These are phyloP conservation scores for Myrmaecium sp. DNA, from an alignment of 2,329 filamentous ascomycete species.

Conservation along the genomic window DNA sequence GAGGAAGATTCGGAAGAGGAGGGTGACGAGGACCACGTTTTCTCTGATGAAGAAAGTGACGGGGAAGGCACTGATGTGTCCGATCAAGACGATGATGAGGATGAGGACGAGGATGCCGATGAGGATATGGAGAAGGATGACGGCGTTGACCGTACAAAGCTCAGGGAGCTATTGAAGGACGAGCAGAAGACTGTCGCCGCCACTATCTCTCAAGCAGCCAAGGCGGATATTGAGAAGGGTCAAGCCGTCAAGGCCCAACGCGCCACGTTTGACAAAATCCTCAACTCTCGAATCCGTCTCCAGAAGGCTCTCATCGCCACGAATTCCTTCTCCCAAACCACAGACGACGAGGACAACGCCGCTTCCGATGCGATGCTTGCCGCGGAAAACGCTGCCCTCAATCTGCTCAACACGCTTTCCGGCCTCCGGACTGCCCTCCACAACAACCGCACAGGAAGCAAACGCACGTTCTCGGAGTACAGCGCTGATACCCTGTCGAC, in stretches of 20 bases:
- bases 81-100: slow-evolving; percentile 14
- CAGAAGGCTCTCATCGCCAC: slow-evolving; percentile 77
- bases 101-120: slow-evolving; percentile 13
- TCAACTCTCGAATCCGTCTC: slow-evolving; percentile 80
- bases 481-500: slow-evolving; percentile 40
- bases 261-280: slow-evolving; percentile 67
- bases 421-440: slow-evolving; percentile 46
- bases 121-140: slow-evolving; percentile 7
- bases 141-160: slow-evolving; percentile 33
- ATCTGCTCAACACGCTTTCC: slow-evolving; percentile 69
- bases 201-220: slow-evolving; percentile 48
- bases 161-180: slow-evolving; percentile 50
- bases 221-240: slow-evolving; percentile 71
- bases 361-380: slow-evolving; percentile 42
- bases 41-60: slow-evolving; percentile 19
- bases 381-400: slow-evolving; percentile 71
- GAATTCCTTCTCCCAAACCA: slow-evolving; percentile 47
- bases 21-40: slow-evolving; percentile 25
- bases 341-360: slow-evolving; percentile 26
- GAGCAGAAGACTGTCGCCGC: slow-evolving; percentile 50
- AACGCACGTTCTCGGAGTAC: slow-evolving; percentile 37
- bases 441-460: slow-evolving; percentile 36
- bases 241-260: slow-evolving; percentile 73
- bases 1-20: slow-evolving; percentile 37
- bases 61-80: slow-evolving; percentile 20